Evolutionary conservation across 805 yeast genomes (phyloP).

Genomic region (Ogataea paraovalis): DNA sequence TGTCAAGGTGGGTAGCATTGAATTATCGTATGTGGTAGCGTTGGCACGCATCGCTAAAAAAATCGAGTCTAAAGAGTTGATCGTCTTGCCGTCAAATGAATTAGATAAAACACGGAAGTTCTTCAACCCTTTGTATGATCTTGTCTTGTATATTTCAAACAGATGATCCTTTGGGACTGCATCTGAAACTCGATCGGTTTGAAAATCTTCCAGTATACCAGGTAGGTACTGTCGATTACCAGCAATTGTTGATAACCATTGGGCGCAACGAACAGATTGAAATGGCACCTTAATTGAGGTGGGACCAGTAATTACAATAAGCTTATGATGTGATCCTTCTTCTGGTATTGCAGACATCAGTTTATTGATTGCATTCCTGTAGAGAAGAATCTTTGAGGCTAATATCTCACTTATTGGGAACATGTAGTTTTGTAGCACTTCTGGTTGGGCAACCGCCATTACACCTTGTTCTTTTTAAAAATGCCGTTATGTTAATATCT

Average conservation of each 20-base stretch:
- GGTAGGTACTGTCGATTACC: constrained; percentile 19
- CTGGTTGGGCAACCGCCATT: constrained; percentile 40
- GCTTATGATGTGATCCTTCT: constrained; percentile 8
- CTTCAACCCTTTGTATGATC: constrained; percentile 6
- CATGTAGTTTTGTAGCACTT: constrained; percentile 37
- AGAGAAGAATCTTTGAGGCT: constrained; percentile 28
- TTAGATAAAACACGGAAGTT: background rate
- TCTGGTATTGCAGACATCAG: constrained; percentile 9
- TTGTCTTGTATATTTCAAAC: constrained; percentile 3
- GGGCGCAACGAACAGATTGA: constrained; percentile 38
- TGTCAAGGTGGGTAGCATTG: constrained; percentile 10
- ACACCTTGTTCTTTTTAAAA: constrained; percentile 29
- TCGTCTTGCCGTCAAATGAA: background rate
- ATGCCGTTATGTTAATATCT: constrained; percentile 3
- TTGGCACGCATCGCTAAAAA: constrained; percentile 37
- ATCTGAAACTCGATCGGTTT: background rate
- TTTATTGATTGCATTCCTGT: constrained; percentile 27
- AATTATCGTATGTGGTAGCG: constrained; percentile 28
- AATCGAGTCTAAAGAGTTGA: constrained; percentile 14
- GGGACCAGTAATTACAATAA: constrained; percentile 40
- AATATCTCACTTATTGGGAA: constrained; percentile 33
- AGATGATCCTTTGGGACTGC: background rate
- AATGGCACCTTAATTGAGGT: constrained; percentile 26
- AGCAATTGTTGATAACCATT: constrained; percentile 34
- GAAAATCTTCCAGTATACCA: background rate